These are phyloP conservation scores for Thelonectria rubi DNA, from an alignment of 2,329 filamentous ascomycete genomes.

Conservation along the genomic window DNA sequence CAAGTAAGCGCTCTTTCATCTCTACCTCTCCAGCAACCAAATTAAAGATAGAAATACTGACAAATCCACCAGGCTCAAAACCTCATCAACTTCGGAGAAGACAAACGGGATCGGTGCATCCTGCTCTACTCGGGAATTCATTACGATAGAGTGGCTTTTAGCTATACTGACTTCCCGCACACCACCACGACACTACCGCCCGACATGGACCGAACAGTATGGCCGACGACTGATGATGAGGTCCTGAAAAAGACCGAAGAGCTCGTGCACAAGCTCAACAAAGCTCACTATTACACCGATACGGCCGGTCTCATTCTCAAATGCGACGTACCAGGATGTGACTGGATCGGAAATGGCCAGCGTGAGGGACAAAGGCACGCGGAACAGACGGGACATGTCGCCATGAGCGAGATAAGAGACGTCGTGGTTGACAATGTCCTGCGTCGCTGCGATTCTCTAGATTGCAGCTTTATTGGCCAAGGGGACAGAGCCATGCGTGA, in stretches of 20 bases:
- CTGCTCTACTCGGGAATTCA: conserved; percentile 93
- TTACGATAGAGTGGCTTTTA: conserved; percentile 88
- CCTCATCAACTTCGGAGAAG: conserved; percentile 76
- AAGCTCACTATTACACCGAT: conserved; percentile 87
- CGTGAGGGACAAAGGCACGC: conserved; percentile 70
- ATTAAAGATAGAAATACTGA: conserved; percentile 1
- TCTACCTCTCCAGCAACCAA: background rate
- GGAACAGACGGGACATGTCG: conserved; percentile 65
- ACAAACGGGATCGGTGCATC: conserved; percentile 73
- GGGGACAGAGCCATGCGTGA: conserved; percentile 67
- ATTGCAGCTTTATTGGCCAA: conserved; percentile 72
- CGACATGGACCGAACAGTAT: conserved; percentile 76
- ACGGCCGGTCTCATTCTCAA: conserved; percentile 80
- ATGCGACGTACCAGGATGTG: conserved; percentile 74
- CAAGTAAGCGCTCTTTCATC: conserved; percentile 50
- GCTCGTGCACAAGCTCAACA: conserved; percentile 70
- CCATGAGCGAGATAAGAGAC: conserved; percentile 74
- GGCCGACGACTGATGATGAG: conserved; percentile 65
- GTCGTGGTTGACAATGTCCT: conserved; percentile 82
- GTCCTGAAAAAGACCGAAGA: conserved; percentile 74
- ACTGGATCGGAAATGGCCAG: conserved; percentile 74
- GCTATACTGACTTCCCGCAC: conserved; percentile 66
- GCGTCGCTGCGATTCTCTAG: conserved; percentile 73
- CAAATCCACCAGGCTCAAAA: conserved; percentile 43
- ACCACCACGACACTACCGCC: conserved; percentile 67